Conservation (phyloP, 164 flowering plant species). For the Aristolochia contorta region DNA sequence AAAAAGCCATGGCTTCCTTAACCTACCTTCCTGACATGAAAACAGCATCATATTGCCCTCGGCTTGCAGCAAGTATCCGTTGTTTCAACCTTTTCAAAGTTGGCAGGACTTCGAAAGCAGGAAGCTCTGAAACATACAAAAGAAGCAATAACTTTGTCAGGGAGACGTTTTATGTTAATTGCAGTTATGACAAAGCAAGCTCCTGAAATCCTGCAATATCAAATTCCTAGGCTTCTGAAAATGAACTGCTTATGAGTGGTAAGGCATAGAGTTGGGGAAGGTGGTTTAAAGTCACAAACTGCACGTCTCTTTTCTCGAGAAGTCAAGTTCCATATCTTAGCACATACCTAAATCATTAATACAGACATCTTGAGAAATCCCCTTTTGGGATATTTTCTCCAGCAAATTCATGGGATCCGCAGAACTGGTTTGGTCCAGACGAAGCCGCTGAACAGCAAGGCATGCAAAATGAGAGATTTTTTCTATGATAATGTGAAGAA, state of each 20-base stretch:
- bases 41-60: conserved; percentile 89
- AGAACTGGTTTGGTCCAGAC: conserved; percentile 60
- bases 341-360: conserved; percentile 37
- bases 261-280: too few species aligned
- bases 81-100: conserved; percentile 74
- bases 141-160: too few species aligned
- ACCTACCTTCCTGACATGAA: conserved; percentile 94
- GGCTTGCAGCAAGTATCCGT: conserved; percentile 67
- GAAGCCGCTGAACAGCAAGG: conserved; percentile 42
- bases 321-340: not conserved
- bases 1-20: not conserved
- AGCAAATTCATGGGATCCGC: conserved; percentile 67
- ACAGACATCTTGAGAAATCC: conserved; percentile 87
- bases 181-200: too few species aligned
- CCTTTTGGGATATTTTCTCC: conserved; percentile 51
- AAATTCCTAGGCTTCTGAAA: too few species aligned
- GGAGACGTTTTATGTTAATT: too few species aligned
- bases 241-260: too few species aligned
- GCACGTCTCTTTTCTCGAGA: not conserved
- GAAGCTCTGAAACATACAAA: conserved; percentile 46
- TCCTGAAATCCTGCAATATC: too few species aligned
- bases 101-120: conserved; percentile 92
- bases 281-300: too few species aligned
- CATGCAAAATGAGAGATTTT: too few species aligned
- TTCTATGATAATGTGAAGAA: too few species aligned